A percentile compares a stretch with the other conserved stretches of the same genome.
Conservation (phyloP, 805 yeast genomes). For the Ogataea angusta region DNA sequence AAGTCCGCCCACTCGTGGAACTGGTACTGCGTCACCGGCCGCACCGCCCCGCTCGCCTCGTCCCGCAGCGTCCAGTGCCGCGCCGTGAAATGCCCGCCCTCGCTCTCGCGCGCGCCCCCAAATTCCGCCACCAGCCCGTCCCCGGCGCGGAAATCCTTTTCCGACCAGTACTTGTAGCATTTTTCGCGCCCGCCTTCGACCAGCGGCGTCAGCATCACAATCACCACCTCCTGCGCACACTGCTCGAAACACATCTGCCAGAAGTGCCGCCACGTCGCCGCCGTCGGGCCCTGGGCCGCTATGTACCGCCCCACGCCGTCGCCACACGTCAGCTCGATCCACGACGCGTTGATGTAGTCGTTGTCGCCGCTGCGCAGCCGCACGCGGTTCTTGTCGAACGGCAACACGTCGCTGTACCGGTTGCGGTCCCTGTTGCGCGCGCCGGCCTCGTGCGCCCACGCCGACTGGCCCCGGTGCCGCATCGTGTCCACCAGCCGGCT, state of each 20-base stretch:
- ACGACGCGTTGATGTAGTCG: constrained; percentile 40
- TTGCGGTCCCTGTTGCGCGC: constrained; percentile 37
- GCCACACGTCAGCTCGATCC: constrained; percentile 23
- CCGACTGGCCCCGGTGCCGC: constrained; percentile 15
- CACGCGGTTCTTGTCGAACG: constrained; percentile 62
- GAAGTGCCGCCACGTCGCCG: constrained; percentile 39
- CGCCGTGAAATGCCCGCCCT: constrained; percentile 6
- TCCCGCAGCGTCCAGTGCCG: constrained; percentile 20
- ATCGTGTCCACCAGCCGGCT: constrained; percentile 18
- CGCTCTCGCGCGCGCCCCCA: constrained; percentile 3
- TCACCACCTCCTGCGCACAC: constrained; percentile 35
- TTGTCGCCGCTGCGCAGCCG: constrained; percentile 32
- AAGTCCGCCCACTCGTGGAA: constrained; percentile 46
- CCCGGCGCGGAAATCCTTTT: constrained; percentile 7
- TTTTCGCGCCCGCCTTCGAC: constrained; percentile 38
- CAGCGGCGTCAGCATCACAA: constrained; percentile 75
- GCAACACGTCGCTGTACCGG: constrained; percentile 60
- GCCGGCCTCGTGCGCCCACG: constrained; percentile 19
- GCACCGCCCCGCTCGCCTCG: constrained; percentile 1
- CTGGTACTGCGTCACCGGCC: constrained; percentile 34
- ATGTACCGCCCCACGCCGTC: constrained; percentile 41
- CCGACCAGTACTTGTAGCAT: constrained; percentile 41
- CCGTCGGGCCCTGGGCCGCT: constrained; percentile 68
- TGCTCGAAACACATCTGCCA: constrained; percentile 41
- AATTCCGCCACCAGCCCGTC: constrained; percentile 9